Evolutionary conservation across 148 eudicot species (phyloP).

Genomic region (Selenicereus undatus): DNA sequence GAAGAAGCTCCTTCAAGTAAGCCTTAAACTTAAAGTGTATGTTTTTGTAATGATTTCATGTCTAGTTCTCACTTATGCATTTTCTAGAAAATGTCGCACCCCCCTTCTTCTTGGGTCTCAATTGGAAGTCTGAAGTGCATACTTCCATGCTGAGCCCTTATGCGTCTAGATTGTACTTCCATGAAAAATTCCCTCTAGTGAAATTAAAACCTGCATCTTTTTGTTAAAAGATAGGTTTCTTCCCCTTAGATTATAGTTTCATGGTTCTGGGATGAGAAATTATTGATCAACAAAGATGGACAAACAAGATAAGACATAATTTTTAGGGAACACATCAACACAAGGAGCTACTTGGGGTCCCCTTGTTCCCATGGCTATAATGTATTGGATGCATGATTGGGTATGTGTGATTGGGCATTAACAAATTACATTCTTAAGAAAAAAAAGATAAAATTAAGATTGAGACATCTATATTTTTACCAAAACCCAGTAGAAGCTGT

Average conservation of each 20-base stretch:
- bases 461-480: slow-evolving; percentile 22
- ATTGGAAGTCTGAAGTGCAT: too few relatives aligned
- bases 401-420: slow-evolving; percentile 21
- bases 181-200: too few relatives aligned
- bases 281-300: not conserved
- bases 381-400: slow-evolving; percentile 24
- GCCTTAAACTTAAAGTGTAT: not conserved
- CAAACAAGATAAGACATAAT: not conserved
- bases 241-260: too few relatives aligned
- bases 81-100: too few relatives aligned
- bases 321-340: not conserved
- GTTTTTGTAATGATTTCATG: too few relatives aligned
- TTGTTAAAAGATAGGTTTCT: too few relatives aligned
- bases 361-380: slow-evolving; percentile 1
- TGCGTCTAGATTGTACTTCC: too few relatives aligned
- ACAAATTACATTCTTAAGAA: not conserved
- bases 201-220: too few relatives aligned
- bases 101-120: too few relatives aligned
- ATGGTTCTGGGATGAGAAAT: too few relatives aligned
- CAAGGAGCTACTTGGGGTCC: not conserved
- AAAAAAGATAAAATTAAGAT: not conserved
- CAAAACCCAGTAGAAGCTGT: slow-evolving; percentile 16
- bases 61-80: too few relatives aligned
- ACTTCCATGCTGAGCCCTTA: not conserved
- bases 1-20: too few relatives aligned